phyloP scores from a whole-genome alignment of 805 yeast genomes.

The Metschnikowia hibisci region DNA sequence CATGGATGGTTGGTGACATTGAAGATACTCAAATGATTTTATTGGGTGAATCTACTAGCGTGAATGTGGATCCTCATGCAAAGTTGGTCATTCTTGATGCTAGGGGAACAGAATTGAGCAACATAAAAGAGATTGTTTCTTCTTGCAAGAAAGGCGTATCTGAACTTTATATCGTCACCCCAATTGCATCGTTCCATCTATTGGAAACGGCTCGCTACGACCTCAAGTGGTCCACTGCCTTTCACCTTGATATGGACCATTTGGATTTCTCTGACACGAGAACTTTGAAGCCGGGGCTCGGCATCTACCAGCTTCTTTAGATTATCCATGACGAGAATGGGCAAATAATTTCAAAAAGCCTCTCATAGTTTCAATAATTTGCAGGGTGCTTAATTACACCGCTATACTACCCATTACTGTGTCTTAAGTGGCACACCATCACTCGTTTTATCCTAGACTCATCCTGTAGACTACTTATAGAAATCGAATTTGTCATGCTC shows the following conservation, averaged over 20 bases:
- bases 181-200: conserved; percentile 34
- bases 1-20: conserved; percentile 61
- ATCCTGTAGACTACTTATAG: conserved; percentile 57
- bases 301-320: conserved; percentile 41
- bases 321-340: not conserved
- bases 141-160: conserved; percentile 7
- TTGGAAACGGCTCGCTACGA: conserved; percentile 41
- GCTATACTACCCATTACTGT: too few species aligned
- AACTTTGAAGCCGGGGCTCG: conserved; percentile 61
- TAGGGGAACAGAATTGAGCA: conserved; percentile 41
- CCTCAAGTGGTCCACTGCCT: conserved; percentile 28
- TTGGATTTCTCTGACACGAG: conserved; percentile 47
- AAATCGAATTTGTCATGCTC: conserved; percentile 98
- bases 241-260: conserved; percentile 74
- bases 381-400: too few species aligned
- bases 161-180: conserved; percentile 33
- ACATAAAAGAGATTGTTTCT: conserved; percentile 21
- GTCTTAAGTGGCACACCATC: too few species aligned
- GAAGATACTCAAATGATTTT: conserved; percentile 15
- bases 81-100: conserved; percentile 35
- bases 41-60: conserved; percentile 9
- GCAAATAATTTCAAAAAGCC: too few species aligned
- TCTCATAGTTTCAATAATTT: too few species aligned
- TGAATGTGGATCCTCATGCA: conserved; percentile 12
- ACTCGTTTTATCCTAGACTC: too few species aligned